A percentile compares a stretch with the other conserved stretches of the same genome.
Evolutionary conservation across 2,329 filamentous ascomycete species (phyloP).

Genomic region (Furcasterigmium furcatum): DNA sequence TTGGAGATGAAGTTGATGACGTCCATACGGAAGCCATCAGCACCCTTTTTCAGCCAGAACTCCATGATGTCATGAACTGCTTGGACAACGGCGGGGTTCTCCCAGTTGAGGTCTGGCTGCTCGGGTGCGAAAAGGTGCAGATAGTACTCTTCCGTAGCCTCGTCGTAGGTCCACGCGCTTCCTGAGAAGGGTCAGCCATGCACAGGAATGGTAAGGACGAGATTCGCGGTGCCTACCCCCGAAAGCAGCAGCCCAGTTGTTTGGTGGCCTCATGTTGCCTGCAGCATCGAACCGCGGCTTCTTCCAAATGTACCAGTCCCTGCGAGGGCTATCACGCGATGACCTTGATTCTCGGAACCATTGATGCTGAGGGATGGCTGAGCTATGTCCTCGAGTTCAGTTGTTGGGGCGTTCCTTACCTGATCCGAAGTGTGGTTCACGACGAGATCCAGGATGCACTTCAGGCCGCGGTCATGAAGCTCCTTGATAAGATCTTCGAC

Average conservation of each 20-base stretch:
- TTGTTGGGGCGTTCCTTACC: slow-evolving; percentile 5
- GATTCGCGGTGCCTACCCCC: slow-evolving; percentile 30
- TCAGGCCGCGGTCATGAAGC: slow-evolving; percentile 39
- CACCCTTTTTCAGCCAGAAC: slow-evolving; percentile 63
- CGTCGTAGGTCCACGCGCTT: slow-evolving; percentile 30
- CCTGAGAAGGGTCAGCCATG: slow-evolving; percentile 32
- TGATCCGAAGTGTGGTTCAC: slow-evolving; percentile 26
- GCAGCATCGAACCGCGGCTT: slow-evolving; percentile 32
- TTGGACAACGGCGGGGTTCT: slow-evolving; percentile 52
- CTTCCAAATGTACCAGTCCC: slow-evolving; percentile 56
- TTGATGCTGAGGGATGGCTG: slow-evolving; percentile 40
- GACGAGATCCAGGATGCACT: slow-evolving; percentile 22
- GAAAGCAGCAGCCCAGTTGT: slow-evolving; percentile 39
- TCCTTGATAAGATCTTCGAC: slow-evolving; percentile 59
- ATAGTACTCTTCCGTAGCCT: slow-evolving; percentile 35
- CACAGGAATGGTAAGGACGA: slow-evolving; percentile 21
- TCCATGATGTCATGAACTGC: slow-evolving; percentile 59
- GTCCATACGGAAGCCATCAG: slow-evolving; percentile 56
- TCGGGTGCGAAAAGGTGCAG: slow-evolving; percentile 59
- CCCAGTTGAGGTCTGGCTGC: slow-evolving; percentile 70
- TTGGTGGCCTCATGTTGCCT: slow-evolving; percentile 33
- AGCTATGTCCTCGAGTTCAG: not conserved
- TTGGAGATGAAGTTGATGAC: slow-evolving; percentile 57
- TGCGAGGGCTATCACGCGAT: slow-evolving; percentile 40
- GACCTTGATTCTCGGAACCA: slow-evolving; percentile 56